Percentiles rank a stretch among this genome's conserved stretches.
phyloP scores from a whole-genome alignment of 1,139 yeast genomes.

The Protomyces arabidopsidicola region DNA sequence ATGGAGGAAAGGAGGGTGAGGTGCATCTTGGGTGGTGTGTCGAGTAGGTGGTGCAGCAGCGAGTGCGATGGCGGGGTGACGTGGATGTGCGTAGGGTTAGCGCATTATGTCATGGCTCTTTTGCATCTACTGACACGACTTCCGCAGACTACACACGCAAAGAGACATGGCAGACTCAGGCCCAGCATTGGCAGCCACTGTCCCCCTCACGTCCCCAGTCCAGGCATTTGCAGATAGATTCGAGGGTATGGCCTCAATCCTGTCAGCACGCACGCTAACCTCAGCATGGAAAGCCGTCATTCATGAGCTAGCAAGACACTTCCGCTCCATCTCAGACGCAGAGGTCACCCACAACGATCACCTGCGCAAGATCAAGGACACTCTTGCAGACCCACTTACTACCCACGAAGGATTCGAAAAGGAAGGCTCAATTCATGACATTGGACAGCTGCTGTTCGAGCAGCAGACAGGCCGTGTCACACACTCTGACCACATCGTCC shows the following conservation, averaged over 20 bases:
- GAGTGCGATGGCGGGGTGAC: neutral
- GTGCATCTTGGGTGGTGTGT: constrained; percentile 4
- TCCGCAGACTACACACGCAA: neutral
- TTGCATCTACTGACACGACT: neutral
- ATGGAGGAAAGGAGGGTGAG: constrained; percentile 14
- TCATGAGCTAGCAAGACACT: neutral
- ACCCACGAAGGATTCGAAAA: constrained; percentile 8
- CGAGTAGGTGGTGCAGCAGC: neutral
- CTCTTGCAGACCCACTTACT: constrained; percentile 16
- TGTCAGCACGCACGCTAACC: no score
- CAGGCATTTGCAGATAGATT: constrained; percentile 7
- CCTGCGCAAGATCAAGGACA: constrained; percentile 10
- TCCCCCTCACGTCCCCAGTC: constrained; percentile 13
- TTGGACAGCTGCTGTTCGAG: constrained; percentile 11
- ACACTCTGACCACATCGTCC: constrained; percentile 35
- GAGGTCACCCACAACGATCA: constrained; percentile 18
- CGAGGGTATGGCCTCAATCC: constrained; percentile 1
- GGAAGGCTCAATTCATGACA: constrained; percentile 19
- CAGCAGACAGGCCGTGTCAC: constrained; percentile 16
- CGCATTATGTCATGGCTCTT: constrained; percentile 3
- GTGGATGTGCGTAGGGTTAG: neutral
- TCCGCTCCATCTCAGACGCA: constrained; percentile 10
- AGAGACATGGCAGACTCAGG: constrained; percentile 5
- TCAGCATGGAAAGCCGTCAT: constrained; percentile 22
- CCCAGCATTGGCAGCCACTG: constrained; percentile 3